Base-by-base conservation (phyloP, 1,139 yeast species). In the Candida anutae region DNA sequence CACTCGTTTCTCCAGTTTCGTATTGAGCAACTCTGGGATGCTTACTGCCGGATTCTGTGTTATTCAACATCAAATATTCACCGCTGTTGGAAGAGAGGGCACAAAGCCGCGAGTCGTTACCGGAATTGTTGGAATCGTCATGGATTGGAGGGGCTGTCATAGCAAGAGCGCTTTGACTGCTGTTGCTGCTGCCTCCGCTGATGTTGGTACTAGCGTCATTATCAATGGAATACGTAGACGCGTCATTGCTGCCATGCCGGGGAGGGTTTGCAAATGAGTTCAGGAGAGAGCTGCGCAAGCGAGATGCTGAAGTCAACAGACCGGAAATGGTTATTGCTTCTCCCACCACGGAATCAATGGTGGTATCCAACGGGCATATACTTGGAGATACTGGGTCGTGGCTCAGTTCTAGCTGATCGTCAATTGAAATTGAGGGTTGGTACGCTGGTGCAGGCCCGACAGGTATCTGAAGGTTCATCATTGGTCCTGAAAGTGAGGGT, bases 401-500 rank as follows among this genome's bases (percentile, higher is more conserved):
- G n/a, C n/a, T n/a, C n/a, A n/a, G n/a, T n/a, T n/a, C n/a, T n/a
- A n/a, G n/a, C n/a, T n/a, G n/a, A n/a, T 17, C 19, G 19, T 17
- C 10, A 8, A 17, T 8, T 17, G 19, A 8, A 10, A 9, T 25
- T 5, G 47, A 24, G 2, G 33, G 34, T 16, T 57, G 59, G 37
- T 62, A 62, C 1, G 65, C 58, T 1, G 66, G 66, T 1, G 59
- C 58, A 1, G 64, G 58, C n/a, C 45, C 58, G 12, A 36, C 36
- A 1, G 61, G 58, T 3, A 38, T 11, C n/a, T n/a, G n/a, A n/a
- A n/a, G n/a, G n/a, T n/a, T n/a, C 6, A 21, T 16, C n/a, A 21
- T 10, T 3, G 30, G 28, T 3, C 36, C 37, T 5, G 48, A 33
- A 5, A 58, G 45, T 0, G 66, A 58, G 3, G 62, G 55, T 5